Evolutionary conservation across 2,329 filamentous ascomycete genomes (phyloP), one percentile per base, ranked within the genome.

Genomic region (Penicillium sclerotigenum): DNA sequence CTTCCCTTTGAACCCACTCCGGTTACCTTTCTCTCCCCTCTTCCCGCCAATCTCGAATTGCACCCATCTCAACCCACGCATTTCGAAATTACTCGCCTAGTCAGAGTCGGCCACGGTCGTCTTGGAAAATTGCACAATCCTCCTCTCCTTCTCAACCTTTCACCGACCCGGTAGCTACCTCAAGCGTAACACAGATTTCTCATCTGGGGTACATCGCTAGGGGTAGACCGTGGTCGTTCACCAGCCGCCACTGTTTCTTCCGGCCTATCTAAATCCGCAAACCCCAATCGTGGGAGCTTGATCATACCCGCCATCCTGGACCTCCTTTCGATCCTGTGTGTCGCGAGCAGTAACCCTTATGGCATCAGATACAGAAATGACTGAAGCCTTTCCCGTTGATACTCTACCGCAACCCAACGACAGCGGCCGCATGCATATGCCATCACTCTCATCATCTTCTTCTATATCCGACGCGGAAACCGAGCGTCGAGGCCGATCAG

Each of bases 401-500:
- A 70, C 72, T 52, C 63, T 75, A 60, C 73, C 74, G 54, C 70
- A 74, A 49, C 73, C 74, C 10, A 73, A 71, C 63, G 71, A 74
- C 59, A 65, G 65, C 65, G 68, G 67, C 63, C 71, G 69, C 67
- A 68, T 70, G 60, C 72, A 75, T 59, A 74, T 71, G 64, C 71
- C 73, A 42, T 74, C 73, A 24, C 61, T 74, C 20, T 75, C 74
- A 14, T 81, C 79, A 24, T 77, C 76, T 24, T 78, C 77, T 28
- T 80, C 78, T 41, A 74, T 77, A 63, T 76, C 74, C 53, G 80
- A 82, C 70, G 73, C 75, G 56, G 73, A 74, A 68, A 68, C 65
- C 38, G 75, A 77, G 50, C 73, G 76, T 40, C 73, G 73, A 50
- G 72, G 74, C 38, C 72, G 79, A 64, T 75, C 77, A 43, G 72